Evolutionary conservation across 768 basidiomycete species (phyloP).

Genomic region (Pleurotus ostreatus): DNA sequence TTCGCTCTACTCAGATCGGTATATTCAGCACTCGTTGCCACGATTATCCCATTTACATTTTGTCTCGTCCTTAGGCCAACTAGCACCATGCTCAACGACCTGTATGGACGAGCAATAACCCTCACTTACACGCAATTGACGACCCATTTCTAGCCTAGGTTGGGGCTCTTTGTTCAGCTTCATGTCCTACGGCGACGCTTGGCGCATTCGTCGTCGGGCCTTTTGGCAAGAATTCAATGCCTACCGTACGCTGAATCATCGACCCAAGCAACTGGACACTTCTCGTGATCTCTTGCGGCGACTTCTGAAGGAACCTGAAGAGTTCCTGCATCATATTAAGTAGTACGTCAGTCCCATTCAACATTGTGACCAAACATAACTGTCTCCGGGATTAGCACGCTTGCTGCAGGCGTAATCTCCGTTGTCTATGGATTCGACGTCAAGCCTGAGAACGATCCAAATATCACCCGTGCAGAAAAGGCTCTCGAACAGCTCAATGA

Average conservation of each 20-base stretch:
- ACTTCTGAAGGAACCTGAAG: constrained; percentile 30
- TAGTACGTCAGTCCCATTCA: constrained; percentile 27
- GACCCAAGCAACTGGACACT: constrained; percentile 24
- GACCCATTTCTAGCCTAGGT: too few relatives aligned
- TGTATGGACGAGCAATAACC: too few relatives aligned
- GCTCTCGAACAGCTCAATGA: constrained; percentile 24
- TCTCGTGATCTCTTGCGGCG: constrained; percentile 26
- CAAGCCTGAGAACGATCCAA: constrained; percentile 26
- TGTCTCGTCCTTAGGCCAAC: too few relatives aligned
- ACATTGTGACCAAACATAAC: background rate
- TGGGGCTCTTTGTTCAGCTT: too few relatives aligned
- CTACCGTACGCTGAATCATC: constrained; percentile 24
- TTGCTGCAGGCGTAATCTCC: constrained; percentile 28
- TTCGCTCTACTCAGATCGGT: too few relatives aligned
- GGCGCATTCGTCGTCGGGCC: constrained; percentile 35
- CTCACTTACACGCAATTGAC: too few relatives aligned
- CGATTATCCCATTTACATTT: too few relatives aligned
- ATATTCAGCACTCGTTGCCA: too few relatives aligned
- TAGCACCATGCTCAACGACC: too few relatives aligned
- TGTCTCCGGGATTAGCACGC: constrained; percentile 14
- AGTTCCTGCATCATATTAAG: constrained; percentile 28
- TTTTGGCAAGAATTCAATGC: constrained; percentile 39
- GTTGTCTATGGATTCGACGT: constrained; percentile 34
- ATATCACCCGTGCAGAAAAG: constrained; percentile 27
- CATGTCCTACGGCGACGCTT: constrained; percentile 30